Percentiles rank a stretch among this genome's conserved stretches.
Conservation (phyloP, 163 green algal species). For the Chlorella variabilis region DNA sequence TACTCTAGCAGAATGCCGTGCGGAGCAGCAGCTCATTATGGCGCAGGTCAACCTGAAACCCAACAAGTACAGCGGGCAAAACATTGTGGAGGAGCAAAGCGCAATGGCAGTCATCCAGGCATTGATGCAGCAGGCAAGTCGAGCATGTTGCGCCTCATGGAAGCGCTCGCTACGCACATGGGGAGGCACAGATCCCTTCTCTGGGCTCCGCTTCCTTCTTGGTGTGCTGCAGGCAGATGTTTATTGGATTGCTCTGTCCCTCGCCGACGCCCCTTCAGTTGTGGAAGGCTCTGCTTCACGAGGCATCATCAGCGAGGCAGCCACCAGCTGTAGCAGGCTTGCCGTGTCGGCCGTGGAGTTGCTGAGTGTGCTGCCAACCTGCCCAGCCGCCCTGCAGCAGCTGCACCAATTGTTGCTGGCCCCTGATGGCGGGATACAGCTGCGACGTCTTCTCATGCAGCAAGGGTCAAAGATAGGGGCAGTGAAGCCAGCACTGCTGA, state of each 20-base stretch:
- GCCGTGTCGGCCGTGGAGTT: conserved; percentile 43
- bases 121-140: background rate
- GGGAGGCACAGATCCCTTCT: too few species aligned
- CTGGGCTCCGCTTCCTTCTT: too few species aligned
- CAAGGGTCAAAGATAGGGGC: background rate
- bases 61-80: conserved; percentile 3
- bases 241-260: conserved; percentile 39
- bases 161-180: too few species aligned
- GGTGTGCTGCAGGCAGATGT: background rate
- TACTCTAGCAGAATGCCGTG: background rate
- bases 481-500: background rate
- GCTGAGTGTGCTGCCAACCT: conserved; percentile 54
- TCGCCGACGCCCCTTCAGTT: conserved; percentile 44
- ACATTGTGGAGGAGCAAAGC: background rate
- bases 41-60: background rate
- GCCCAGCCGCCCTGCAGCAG: conserved; percentile 38
- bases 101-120: background rate
- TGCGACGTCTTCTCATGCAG: conserved; percentile 36
- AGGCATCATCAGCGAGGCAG: too few species aligned
- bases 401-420: conserved; percentile 54
- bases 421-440: conserved; percentile 40
- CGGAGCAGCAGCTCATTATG: conserved; percentile 29
- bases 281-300: background rate
- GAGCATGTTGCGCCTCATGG: too few species aligned
- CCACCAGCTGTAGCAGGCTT: background rate